phyloP scores from a whole-genome alignment of 208 protist species.

The Trypanosoma cruzi region DNA sequence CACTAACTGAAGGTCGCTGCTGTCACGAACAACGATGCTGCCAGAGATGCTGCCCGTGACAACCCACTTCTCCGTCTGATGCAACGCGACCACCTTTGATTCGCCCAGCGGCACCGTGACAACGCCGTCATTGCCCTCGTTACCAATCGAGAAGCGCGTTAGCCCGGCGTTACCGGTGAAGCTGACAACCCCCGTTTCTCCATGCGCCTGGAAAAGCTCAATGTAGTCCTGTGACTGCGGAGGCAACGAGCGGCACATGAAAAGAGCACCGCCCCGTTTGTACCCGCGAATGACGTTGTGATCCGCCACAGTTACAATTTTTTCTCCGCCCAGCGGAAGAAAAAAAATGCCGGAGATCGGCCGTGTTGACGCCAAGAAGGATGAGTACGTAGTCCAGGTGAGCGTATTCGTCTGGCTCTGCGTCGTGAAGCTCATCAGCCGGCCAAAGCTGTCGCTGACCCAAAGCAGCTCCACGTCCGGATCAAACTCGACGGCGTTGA shows the following conservation, averaged over 20 bases:
- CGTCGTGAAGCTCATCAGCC: slow-evolving; percentile 78
- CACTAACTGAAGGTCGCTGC: slow-evolving; percentile 43
- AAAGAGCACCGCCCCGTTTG: slow-evolving; percentile 75
- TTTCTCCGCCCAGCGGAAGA: slow-evolving; percentile 49
- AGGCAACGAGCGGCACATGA: slow-evolving; percentile 63
- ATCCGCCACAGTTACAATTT: slow-evolving; percentile 78
- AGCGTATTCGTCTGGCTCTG: slow-evolving; percentile 63
- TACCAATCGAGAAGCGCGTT: slow-evolving; percentile 59
- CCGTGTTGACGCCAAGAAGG: slow-evolving; percentile 70
- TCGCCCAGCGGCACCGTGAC: slow-evolving; percentile 64
- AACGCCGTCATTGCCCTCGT: slow-evolving; percentile 38
- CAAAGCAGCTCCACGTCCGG: slow-evolving; percentile 87
- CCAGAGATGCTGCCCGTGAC: slow-evolving; percentile 66
- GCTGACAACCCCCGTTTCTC: slow-evolving; percentile 67
- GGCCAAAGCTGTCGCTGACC: slow-evolving; percentile 80
- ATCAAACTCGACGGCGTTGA: slow-evolving; percentile 89
- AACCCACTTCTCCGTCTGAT: slow-evolving; percentile 72
- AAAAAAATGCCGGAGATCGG: slow-evolving; percentile 73
- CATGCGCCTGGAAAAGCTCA: slow-evolving; percentile 76
- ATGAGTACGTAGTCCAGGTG: slow-evolving; percentile 77
- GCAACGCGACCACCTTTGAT: slow-evolving; percentile 54
- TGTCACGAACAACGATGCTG: slow-evolving; percentile 62
- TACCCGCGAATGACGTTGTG: slow-evolving; percentile 78
- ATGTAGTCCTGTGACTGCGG: slow-evolving; percentile 77
- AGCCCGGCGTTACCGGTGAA: slow-evolving; percentile 84